Evolutionary conservation across 129 eudicot species (phyloP).

Genomic region (sunflower (Helianthus annuus)): DNA sequence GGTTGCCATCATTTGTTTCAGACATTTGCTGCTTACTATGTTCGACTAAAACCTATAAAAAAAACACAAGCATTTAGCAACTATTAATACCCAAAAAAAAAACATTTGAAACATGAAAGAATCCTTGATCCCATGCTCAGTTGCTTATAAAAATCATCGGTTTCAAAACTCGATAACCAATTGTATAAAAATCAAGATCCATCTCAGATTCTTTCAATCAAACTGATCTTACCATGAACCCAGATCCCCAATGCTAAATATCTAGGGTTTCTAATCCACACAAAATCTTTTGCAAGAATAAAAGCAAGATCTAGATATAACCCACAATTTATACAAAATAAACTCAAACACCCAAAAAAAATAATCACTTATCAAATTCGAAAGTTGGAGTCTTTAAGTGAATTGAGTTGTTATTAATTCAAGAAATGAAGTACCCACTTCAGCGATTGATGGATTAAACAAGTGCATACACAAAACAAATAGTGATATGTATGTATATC

Average conservation of each 20-base stretch:
- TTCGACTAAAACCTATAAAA: slow-evolving; percentile 18
- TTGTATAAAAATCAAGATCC: slow-evolving; percentile 18
- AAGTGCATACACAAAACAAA: neutral
- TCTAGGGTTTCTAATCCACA: slow-evolving; percentile 13
- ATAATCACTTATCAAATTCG: neutral
- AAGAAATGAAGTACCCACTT: slow-evolving; percentile 15
- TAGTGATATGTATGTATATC: too few relatives aligned
- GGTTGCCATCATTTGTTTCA: slow-evolving; percentile 31
- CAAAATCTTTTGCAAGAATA: neutral
- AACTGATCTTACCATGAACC: neutral
- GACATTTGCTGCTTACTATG: slow-evolving; percentile 18
- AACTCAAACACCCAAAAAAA: slow-evolving; percentile 17
- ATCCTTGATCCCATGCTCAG: neutral
- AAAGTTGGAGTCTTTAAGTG: slow-evolving; percentile 26
- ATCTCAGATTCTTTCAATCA: slow-evolving; percentile 10
- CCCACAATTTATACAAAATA: neutral
- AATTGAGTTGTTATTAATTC: slow-evolving; percentile 21
- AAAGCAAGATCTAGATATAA: slow-evolving; percentile 22
- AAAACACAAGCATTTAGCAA: slow-evolving; percentile 19
- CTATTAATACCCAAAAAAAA: neutral
- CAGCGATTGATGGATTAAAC: slow-evolving; percentile 12
- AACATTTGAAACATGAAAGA: neutral
- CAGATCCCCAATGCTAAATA: slow-evolving; percentile 18
- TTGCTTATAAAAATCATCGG: neutral
- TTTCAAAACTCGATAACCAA: neutral